These are phyloP conservation scores for Rubia peregrina DNA, from an alignment of 305 asterid genomes.

Conservation along the genomic window DNA sequence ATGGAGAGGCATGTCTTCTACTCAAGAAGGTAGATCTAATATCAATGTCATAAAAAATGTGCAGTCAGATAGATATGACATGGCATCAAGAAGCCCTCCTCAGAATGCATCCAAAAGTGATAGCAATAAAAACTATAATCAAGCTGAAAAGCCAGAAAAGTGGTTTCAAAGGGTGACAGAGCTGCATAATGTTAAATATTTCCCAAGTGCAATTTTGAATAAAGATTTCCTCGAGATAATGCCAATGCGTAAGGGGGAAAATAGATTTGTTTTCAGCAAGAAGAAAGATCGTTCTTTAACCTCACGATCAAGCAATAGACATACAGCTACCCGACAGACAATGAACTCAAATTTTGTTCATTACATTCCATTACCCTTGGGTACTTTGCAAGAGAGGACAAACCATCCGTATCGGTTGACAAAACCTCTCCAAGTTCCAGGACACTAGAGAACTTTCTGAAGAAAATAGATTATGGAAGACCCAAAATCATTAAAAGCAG, in stretches of 20 bases:
- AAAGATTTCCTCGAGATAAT: constrained; percentile 71
- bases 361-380: constrained; percentile 95
- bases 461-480: constrained; percentile 20
- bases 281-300: constrained; percentile 66
- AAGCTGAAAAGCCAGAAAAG: constrained; percentile 48
- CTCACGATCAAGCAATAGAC: constrained; percentile 69
- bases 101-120: constrained; percentile 23
- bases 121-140: constrained; percentile 32
- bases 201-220: constrained; percentile 51
- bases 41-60: constrained; percentile 15
- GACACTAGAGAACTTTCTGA: constrained; percentile 9
- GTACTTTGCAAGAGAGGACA: constrained; percentile 56
- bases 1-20: constrained; percentile 31
- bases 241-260: constrained; percentile 87
- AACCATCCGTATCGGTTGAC: constrained; percentile 24
- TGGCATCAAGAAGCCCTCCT: constrained; percentile 24
- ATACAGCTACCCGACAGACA: constrained; percentile 57
- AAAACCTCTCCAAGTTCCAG: constrained; percentile 20
- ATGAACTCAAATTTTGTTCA: constrained; percentile 56
- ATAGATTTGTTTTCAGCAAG: constrained; percentile 60
- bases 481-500: constrained; percentile 8
- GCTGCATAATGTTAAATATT: constrained; percentile 62
- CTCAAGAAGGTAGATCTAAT: constrained; percentile 24
- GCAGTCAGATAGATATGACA: constrained; percentile 6
- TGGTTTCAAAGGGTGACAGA: constrained; percentile 72